These are phyloP conservation scores for Polychaeton citri DNA, from an alignment of 2,329 filamentous ascomycete species.

Conservation along the genomic window DNA sequence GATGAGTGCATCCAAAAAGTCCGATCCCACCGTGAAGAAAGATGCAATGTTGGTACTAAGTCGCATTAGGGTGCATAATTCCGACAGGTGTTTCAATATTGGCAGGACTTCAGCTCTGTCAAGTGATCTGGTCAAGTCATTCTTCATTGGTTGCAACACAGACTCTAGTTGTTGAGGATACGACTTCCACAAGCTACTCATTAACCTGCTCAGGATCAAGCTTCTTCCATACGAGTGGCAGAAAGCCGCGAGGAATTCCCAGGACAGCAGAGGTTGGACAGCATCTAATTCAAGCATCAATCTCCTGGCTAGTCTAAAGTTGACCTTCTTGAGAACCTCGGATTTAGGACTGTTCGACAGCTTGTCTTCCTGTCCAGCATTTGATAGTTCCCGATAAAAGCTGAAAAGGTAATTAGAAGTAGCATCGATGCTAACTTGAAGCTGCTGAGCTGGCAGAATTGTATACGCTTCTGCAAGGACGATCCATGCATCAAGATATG, in stretches of 20 bases:
- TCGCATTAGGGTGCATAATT: conserved; percentile 51
- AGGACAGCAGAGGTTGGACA: conserved; percentile 39
- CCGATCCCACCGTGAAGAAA: conserved; percentile 69
- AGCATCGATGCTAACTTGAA: conserved; percentile 37
- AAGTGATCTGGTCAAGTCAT: conserved; percentile 46
- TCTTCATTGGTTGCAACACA: conserved; percentile 48
- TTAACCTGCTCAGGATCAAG: conserved; percentile 36
- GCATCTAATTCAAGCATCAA: conserved; percentile 20
- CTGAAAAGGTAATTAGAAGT: conserved; percentile 53
- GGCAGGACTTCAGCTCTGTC: conserved; percentile 47
- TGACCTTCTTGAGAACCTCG: conserved; percentile 44
- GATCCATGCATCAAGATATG: conserved; percentile 65
- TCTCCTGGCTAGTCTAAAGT: conserved; percentile 45
- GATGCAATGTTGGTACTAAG: conserved; percentile 42
- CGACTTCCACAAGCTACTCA: conserved; percentile 40
- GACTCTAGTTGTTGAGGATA: conserved; percentile 39
- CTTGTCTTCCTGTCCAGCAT: conserved; percentile 6
- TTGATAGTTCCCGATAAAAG: conserved; percentile 45
- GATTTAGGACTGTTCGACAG: conserved; percentile 24
- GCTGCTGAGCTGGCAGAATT: conserved; percentile 42
- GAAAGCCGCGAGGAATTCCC: conserved; percentile 56
- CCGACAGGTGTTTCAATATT: conserved; percentile 30
- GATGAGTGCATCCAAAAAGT: conserved; percentile 69
- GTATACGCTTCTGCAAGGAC: conserved; percentile 54
- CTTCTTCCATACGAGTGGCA: conserved; percentile 54